Evolutionary conservation across 495 filamentous ascomycete genomes (phyloP).

Genomic region (Trichoderma asperelloides): DNA sequence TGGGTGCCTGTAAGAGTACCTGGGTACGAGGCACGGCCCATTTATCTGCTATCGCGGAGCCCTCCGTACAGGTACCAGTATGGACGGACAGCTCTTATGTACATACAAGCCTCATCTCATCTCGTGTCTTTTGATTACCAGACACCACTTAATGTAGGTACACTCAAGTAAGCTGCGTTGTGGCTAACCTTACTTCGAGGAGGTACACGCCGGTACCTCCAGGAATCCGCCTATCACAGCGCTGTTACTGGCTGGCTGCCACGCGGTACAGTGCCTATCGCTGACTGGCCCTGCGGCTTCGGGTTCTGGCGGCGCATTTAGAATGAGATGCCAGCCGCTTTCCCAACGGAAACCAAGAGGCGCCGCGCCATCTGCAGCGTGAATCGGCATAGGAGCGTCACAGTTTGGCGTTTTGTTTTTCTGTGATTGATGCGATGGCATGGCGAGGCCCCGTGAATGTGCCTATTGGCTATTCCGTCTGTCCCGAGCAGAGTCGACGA

Average conservation of each 20-base stretch:
- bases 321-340: background rate
- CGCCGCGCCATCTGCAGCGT: background rate
- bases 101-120: no score
- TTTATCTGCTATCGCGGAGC: no score
- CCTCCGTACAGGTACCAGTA: no score
- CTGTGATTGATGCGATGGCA: background rate
- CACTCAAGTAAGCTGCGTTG: no score
- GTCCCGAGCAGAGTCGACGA: background rate
- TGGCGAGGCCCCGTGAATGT: background rate
- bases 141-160: no score
- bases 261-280: constrained; percentile 1
- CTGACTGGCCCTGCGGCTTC: background rate
- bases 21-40: no score
- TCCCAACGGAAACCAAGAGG: background rate
- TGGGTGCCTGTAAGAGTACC: no score
- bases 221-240: background rate
- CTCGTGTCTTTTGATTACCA: no score
- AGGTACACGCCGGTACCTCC: background rate
- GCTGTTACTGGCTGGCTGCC: background rate
- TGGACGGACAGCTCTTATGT: no score
- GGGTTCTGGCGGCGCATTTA: background rate
- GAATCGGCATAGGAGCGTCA: no score
- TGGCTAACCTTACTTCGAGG: no score
- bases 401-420: background rate
- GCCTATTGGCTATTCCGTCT: background rate